Base-by-base conservation (phyloP, 768 basidiomycete genomes). In the Agaricus bisporus region DNA sequence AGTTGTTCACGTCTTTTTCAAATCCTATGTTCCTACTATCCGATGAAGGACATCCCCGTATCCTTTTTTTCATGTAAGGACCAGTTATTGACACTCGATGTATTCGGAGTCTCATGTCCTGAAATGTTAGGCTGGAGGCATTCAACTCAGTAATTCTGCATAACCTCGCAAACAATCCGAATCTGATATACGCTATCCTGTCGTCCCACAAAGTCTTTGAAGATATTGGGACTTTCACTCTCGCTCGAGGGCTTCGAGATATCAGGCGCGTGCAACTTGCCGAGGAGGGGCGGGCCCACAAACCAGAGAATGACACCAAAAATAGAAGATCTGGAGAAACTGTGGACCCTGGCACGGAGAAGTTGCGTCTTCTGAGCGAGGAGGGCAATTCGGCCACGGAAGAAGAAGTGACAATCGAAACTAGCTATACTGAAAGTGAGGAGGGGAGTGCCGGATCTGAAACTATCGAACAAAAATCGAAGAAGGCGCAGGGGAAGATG, bases 401-500 rank as follows among this genome's bases (percentile, higher is more conserved):
- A 38, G 63, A 61, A 35, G 52, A 47, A 22, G 61, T 59, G 25
- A 32, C 32, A 20, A 60, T 56, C 18, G 56, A 45, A 8, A 57
- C 17, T 18, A 51, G 51, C 8, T 61, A 58, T 15, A 46, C 26
- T 11, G 50, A 38, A 15, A 26, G 36, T 42, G 14, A 49, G 15
- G 59, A 56, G 37, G 56, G 49, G 25, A 54, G 51, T 25, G 29
- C 26, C 10, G 41, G 41, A 43, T 43, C 55, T 32, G 44, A 42
- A 26, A 32, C 15, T 18, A 42, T 32, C 26, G 41, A 25, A 51
- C 48, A 17, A 54, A 29, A n/a, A 10, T 91, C 91, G n/a, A 93
- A 94, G 66, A 98, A 95, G 63, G 91, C 82, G 0, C 75, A 87
- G 56, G 95, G 95, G 0, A 99, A 98, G 72, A 88, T 93, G 87